Conservation (phyloP, 345 rosid genomes). For the Populus deltoides region DNA sequence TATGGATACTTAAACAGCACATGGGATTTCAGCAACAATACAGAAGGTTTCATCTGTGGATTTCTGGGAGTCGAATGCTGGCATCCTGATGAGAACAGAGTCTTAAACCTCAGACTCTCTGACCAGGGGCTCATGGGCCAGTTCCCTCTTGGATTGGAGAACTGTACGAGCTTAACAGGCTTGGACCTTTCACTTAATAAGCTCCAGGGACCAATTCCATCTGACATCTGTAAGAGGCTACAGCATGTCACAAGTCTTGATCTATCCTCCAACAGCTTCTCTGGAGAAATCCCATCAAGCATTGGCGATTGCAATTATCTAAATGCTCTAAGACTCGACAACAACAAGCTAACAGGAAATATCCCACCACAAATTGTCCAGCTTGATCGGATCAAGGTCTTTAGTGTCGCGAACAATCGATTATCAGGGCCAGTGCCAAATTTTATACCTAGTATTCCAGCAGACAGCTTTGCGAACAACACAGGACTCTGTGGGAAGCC, state of each 20-base stretch:
- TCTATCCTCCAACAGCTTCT: too few species aligned
- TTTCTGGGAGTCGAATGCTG: slow-evolving; percentile 41
- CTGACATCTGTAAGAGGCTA: too few species aligned
- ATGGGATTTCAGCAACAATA: slow-evolving; percentile 56
- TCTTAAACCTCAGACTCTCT: neutral
- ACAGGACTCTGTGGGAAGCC: slow-evolving; percentile 21
- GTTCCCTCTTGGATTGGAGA: slow-evolving; percentile 3
- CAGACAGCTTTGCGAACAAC: slow-evolving; percentile 20
- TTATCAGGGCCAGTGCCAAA: slow-evolving; percentile 25
- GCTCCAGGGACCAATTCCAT: too few species aligned
- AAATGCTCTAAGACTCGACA: too few species aligned
- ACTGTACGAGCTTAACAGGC: neutral
- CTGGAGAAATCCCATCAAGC: too few species aligned
- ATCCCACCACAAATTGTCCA: slow-evolving; percentile 17
- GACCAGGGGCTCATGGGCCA: slow-evolving; percentile 9
- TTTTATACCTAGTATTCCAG: neutral
- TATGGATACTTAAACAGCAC: slow-evolving; percentile 29
- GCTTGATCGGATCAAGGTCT: slow-evolving; percentile 10
- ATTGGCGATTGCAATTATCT: too few species aligned
- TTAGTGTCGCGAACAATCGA: slow-evolving; percentile 23
- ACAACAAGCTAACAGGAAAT: too few species aligned
- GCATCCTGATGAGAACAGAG: neutral
- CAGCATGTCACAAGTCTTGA: too few species aligned
- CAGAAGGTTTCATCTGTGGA: slow-evolving; percentile 65
- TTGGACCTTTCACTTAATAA: too few species aligned